Evolutionary conservation across 2,329 filamentous ascomycete species (phyloP), one percentile per base, ranked within the genome.

Genomic region (Drechslerella dactyloides): DNA sequence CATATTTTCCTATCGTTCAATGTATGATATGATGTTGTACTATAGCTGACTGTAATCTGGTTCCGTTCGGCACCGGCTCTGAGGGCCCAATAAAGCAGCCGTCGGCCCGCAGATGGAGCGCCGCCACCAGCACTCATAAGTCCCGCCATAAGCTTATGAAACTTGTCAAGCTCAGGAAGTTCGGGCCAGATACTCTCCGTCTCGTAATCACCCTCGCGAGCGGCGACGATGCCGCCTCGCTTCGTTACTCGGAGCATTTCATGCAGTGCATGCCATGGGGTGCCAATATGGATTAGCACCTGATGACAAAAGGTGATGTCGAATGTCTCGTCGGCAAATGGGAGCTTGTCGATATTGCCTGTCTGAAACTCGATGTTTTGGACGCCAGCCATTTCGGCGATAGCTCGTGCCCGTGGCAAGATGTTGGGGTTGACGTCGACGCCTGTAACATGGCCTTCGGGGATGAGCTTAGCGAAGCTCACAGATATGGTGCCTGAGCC

Each of bases 401-500:
- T 76, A 35, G 77, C 77, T 23, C 76, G 72, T 1, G 82, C 82
- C 42, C 79, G 80, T 21, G 78, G 69, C 24, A 83, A 77, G 48
- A 83, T 81, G 23, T 80, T 78, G 37, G 78, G 69, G 3, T 80
- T 81, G 46, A 82, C 77, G 74, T 84, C 82, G 57, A 81, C 80
- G 62, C 79, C 82, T 65, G 79, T 81, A 30, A 83, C 79, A 54
- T 79, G 78, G 66, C 82, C 82, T 62, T 80, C 69, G 1, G 82
- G 81, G 5, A 82, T 78, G 68, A 79, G 79, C 17, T 78, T 75
- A 1, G 81, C 81, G 7, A 84, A 76, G 5, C 80, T 81, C 7
- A 78, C 77, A 1, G 81, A 80, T 74, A 84, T 83, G 35, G 81
- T 82, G n/a, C 82, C 82, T 2, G 82, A 81, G 1, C 82, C 82